Evolutionary conservation across 2,329 filamentous ascomycete species (phyloP).

Genomic region (Exserohilum turcica): DNA sequence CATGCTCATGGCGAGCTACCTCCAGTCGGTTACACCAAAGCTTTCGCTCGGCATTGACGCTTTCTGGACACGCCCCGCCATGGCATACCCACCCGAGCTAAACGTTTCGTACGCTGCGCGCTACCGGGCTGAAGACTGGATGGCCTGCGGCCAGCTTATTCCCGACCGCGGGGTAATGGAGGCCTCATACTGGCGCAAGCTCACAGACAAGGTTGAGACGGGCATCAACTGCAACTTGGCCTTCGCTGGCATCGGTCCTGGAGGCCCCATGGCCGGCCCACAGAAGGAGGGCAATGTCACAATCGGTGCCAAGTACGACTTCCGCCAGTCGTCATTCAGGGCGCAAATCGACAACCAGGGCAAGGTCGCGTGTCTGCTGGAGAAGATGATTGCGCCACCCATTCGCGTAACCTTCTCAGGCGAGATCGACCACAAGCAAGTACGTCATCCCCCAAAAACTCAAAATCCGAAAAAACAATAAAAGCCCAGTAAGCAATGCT

Average conservation of each 20-base stretch:
- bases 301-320: constrained; percentile 96
- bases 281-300: constrained; percentile 89
- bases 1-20: constrained; percentile 93
- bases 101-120: constrained; percentile 86
- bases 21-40: constrained; percentile 87
- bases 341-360: constrained; percentile 95
- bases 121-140: constrained; percentile 92
- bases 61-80: constrained; percentile 86
- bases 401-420: constrained; percentile 94
- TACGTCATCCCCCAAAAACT: constrained; percentile 60
- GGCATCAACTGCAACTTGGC: constrained; percentile 93
- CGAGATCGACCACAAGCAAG: constrained; percentile 94
- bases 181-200: constrained; percentile 88
- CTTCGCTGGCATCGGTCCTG: constrained; percentile 66
- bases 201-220: constrained; percentile 95
- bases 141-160: constrained; percentile 87
- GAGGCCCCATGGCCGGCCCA: constrained; percentile 67
- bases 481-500: constrained; percentile 22
- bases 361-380: constrained; percentile 87
- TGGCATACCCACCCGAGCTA: constrained; percentile 87
- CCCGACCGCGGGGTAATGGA: constrained; percentile 80
- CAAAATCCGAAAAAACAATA: background rate
- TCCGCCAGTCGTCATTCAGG: constrained; percentile 91
- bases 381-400: constrained; percentile 93
- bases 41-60: constrained; percentile 88